Base-by-base conservation (phyloP, 306 rosid genomes). In the Pterocarpus santalinus region DNA sequence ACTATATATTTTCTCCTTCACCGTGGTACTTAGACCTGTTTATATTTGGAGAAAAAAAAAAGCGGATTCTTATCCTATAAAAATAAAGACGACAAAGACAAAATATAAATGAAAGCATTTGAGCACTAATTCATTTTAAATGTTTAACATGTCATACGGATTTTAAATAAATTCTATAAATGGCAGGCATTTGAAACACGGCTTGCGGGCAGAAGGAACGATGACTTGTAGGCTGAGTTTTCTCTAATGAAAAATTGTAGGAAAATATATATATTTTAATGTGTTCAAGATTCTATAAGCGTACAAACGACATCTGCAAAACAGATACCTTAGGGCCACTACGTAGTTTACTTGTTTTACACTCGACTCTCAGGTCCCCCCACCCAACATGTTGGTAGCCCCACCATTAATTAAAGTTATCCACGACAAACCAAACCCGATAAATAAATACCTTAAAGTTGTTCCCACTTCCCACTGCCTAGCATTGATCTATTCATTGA, bases 341-440 rank as follows among this genome's bases (percentile, higher is more conserved):
- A 0, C 8, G 60, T 1, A 22, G 1, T 22, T 16, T 13, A 63
- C 49, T 60, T 63, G 35, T 32, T 57, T 57, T 41, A 49, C 52
- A 67, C 58, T 41, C 55, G 11, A 17, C 65, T 69, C 56, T 39
- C 49, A 22, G 5, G 69, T 15, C 69, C 73, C 55, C 58, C 73
- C 63, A 51, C 77, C 79, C 41, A 81, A 38, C 66, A 51, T 28
- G 52, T 46, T 75, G 77, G 58, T 38, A 28, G 60, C 58, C 58
- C 81, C 81, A 22, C 73, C 86, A 55, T 64, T 78, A 83, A 35
- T 55, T 34, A 35, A 49, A 64, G 74, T 15, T 65, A 82, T 39
- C 55, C 68, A 71, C 14, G 11, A 39, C 75, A 64, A 63, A 14
- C 68, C 44, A 60, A 57, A 55, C 71, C 52, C 3, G 28, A 51